These are phyloP conservation scores for Cladosporium sp. DNA, from an alignment of 2,329 filamentous ascomycete genomes.

Conservation along the genomic window DNA sequence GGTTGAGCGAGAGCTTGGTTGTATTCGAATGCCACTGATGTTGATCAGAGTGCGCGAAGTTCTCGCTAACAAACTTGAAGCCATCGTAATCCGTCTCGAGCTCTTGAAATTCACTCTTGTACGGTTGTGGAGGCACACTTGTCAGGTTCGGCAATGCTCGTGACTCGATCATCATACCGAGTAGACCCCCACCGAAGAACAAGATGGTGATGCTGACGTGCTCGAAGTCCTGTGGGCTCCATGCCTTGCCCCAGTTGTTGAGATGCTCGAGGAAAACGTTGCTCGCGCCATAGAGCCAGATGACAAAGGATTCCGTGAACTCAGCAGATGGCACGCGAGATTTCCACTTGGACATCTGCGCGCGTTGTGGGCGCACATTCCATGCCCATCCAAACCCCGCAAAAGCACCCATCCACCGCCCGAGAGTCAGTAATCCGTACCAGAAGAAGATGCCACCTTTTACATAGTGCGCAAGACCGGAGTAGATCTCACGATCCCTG, in stretches of 20 bases:
- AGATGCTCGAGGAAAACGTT: slow-evolving; percentile 95
- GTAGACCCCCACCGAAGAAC: slow-evolving; percentile 89
- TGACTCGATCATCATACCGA: slow-evolving; percentile 41
- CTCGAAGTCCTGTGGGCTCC: slow-evolving; percentile 80
- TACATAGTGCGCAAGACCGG: slow-evolving; percentile 86
- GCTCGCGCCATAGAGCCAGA: slow-evolving; percentile 83
- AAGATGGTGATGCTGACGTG: slow-evolving; percentile 90
- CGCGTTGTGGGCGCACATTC: slow-evolving; percentile 72
- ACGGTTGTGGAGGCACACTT: slow-evolving; percentile 50
- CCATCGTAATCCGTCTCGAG: not conserved
- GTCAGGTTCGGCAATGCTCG: slow-evolving; percentile 64
- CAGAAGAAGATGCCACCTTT: slow-evolving; percentile 96
- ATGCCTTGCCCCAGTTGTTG: slow-evolving; percentile 67
- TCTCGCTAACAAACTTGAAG: slow-evolving; percentile 7
- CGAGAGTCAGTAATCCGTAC: slow-evolving; percentile 83
- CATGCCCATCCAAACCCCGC: slow-evolving; percentile 92
- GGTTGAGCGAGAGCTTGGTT: slow-evolving; percentile 79
- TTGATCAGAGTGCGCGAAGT: slow-evolving; percentile 35
- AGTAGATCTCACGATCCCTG: slow-evolving; percentile 62
- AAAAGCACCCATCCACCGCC: slow-evolving; percentile 88
- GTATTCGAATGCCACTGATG: slow-evolving; percentile 58
- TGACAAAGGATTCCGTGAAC: slow-evolving; percentile 85
- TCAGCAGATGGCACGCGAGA: slow-evolving; percentile 70
- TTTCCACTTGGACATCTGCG: slow-evolving; percentile 63
- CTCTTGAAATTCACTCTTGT: slow-evolving; percentile 34